Conservation (phyloP, 2,329 filamentous ascomycete genomes). For the Fusarium avenaceum region DNA sequence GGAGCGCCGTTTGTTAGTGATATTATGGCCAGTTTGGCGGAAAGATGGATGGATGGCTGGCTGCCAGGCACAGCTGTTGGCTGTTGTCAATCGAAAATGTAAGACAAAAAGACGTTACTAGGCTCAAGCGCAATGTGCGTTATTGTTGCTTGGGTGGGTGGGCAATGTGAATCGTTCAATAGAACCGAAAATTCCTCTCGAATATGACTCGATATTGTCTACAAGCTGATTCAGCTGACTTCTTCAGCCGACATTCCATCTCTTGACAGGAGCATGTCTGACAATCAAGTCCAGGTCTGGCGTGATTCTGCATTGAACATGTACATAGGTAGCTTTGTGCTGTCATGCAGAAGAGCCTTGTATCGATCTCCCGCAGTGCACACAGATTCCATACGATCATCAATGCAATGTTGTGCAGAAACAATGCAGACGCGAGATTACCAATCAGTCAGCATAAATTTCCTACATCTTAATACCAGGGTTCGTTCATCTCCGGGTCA, state of each 20-base stretch:
- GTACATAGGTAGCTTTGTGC: constrained; percentile 16
- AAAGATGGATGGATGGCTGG: constrained; percentile 5
- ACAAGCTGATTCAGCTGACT: constrained; percentile 11
- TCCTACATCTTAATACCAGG: constrained; percentile 19
- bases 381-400: constrained; percentile 40
- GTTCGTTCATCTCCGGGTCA: constrained; percentile 1
- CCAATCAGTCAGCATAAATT: constrained; percentile 21
- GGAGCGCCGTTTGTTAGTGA: constrained; percentile 23
- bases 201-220: constrained; percentile 8
- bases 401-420: constrained; percentile 49
- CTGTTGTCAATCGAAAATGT: constrained; percentile 24
- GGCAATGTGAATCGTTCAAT: constrained; percentile 21
- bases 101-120: constrained; percentile 40
- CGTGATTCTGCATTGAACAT: constrained; percentile 21
- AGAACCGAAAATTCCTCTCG: not conserved
- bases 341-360: constrained; percentile 46
- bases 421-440: constrained; percentile 36
- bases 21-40: not conserved
- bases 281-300: constrained; percentile 2
- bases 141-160: constrained; percentile 24
- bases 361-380: constrained; percentile 48
- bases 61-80: constrained; percentile 19
- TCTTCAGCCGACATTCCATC: constrained; percentile 21
- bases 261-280: constrained; percentile 4
- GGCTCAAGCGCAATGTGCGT: constrained; percentile 28